phyloP scores from a whole-genome alignment of 2,329 filamentous ascomycete species.

The Monosporascus cannonballus region DNA sequence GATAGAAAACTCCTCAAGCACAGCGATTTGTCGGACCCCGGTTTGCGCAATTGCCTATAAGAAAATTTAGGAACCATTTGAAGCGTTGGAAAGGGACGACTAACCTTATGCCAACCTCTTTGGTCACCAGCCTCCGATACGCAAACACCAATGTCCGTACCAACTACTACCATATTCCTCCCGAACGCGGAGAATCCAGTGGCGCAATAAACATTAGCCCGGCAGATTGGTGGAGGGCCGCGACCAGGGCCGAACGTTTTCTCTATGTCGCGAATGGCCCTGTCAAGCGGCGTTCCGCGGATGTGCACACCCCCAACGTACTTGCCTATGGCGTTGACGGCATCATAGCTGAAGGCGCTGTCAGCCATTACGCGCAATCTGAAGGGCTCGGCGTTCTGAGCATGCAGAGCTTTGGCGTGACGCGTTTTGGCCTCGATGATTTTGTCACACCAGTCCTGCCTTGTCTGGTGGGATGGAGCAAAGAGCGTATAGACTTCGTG shows the following conservation, averaged over 20 bases:
- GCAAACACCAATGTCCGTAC: slow-evolving; percentile 91
- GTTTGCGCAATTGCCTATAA: slow-evolving; percentile 65
- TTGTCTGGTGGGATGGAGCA: slow-evolving; percentile 66
- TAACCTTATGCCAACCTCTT: slow-evolving; percentile 82
- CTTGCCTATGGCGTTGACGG: slow-evolving; percentile 51
- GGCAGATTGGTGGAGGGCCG: slow-evolving; percentile 71
- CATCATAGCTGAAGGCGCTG: slow-evolving; percentile 79
- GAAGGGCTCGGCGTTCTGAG: slow-evolving; percentile 95
- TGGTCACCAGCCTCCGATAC: slow-evolving; percentile 85
- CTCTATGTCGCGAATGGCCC: slow-evolving; percentile 86
- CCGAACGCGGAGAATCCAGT: slow-evolving; percentile 82
- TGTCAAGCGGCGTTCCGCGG: slow-evolving; percentile 83
- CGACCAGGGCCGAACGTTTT: slow-evolving; percentile 64
- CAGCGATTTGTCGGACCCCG: slow-evolving; percentile 84
- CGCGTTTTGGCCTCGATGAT: slow-evolving; percentile 93
- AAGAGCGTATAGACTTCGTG: slow-evolving; percentile 91
- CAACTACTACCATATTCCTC: slow-evolving; percentile 84
- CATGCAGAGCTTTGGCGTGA: slow-evolving; percentile 80
- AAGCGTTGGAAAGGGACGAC: slow-evolving; percentile 16
- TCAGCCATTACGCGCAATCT: slow-evolving; percentile 86
- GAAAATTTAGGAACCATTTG: slow-evolving; percentile 10
- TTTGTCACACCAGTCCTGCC: slow-evolving; percentile 86
- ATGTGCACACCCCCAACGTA: slow-evolving; percentile 63
- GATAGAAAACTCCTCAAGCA: slow-evolving; percentile 91
- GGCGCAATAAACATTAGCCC: slow-evolving; percentile 85